Evolutionary conservation across 2,329 filamentous ascomycete genomes (phyloP).

Genomic region (Stromatinia cepivora): DNA sequence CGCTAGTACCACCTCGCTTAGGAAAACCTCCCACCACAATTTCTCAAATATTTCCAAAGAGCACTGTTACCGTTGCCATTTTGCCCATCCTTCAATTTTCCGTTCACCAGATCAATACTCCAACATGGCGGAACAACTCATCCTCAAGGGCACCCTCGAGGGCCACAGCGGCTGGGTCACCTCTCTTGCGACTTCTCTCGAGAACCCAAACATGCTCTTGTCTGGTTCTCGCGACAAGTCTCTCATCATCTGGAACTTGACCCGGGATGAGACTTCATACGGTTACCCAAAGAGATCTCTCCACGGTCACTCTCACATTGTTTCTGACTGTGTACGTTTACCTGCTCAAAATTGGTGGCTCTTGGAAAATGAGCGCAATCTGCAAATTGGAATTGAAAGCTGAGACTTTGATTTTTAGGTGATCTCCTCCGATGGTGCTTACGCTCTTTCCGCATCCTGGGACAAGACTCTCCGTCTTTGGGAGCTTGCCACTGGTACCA

Average conservation of each 20-base stretch:
- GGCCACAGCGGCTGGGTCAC: conserved; percentile 99
- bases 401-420: conserved; percentile 61
- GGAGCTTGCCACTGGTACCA: conserved; percentile 96
- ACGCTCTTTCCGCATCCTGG: conserved; percentile 98
- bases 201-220: conserved; percentile 99
- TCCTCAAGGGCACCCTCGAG: conserved; percentile 96
- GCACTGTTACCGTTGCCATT: conserved; percentile 9
- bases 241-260: conserved; percentile 99
- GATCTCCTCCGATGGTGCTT: conserved; percentile 99
- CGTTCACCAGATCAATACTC: conserved; percentile 32
- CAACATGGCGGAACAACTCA: conserved; percentile 47
- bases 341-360: conserved; percentile 23
- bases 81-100: conserved; percentile 22
- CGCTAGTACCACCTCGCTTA: conserved; percentile 24
- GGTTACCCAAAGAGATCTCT: conserved; percentile 99
- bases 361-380: conserved; percentile 19
- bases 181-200: conserved; percentile 95
- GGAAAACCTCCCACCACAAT: conserved; percentile 25
- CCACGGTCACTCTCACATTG: conserved; percentile 98
- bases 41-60: conserved; percentile 23
- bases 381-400: conserved; percentile 39
- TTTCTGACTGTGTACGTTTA: conserved; percentile 95
- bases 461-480: conserved; percentile 99
- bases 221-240: conserved; percentile 97
- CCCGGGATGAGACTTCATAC: conserved; percentile 96